A percentile compares a stretch with the other conserved stretches of the same genome.
Conservation (phyloP, 495 filamentous ascomycete species). For the Penicillium desertorum region DNA sequence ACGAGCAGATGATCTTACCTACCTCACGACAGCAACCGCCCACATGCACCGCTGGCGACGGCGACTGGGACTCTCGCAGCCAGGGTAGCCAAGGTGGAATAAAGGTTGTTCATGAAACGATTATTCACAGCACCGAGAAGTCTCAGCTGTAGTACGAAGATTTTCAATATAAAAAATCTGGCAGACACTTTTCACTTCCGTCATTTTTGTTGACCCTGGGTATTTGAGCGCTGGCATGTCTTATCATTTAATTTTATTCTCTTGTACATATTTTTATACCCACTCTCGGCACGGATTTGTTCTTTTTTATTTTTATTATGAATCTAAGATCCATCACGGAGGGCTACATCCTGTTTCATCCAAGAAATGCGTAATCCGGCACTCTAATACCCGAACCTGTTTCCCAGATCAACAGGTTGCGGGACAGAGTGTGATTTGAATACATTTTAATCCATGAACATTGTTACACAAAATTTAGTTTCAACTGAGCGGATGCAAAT, state of each 20-base stretch:
- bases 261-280: constrained; percentile 3
- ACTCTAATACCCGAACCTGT: neutral
- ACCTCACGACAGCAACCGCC: constrained; percentile 30
- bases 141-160: constrained; percentile 7
- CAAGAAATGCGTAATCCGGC: neutral
- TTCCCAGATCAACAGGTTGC: neutral
- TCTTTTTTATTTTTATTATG: neutral
- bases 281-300: neutral
- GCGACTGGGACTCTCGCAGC: constrained; percentile 29
- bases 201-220: neutral
- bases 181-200: neutral
- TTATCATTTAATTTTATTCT: neutral
- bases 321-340: neutral
- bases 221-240: neutral
- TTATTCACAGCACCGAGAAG: constrained; percentile 30
- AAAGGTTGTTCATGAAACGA: constrained; percentile 34
- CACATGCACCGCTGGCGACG: constrained; percentile 26
- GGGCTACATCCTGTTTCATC: neutral
- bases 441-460: neutral
- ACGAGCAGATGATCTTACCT: constrained; percentile 43
- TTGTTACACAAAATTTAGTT: neutral
- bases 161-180: neutral
- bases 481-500: neutral
- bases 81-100: constrained; percentile 29
- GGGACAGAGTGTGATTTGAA: neutral